Percentiles rank a stretch among this genome's conserved stretches.
phyloP scores from a whole-genome alignment of 2,329 filamentous ascomycete species.

The Epichloe sibirici region DNA sequence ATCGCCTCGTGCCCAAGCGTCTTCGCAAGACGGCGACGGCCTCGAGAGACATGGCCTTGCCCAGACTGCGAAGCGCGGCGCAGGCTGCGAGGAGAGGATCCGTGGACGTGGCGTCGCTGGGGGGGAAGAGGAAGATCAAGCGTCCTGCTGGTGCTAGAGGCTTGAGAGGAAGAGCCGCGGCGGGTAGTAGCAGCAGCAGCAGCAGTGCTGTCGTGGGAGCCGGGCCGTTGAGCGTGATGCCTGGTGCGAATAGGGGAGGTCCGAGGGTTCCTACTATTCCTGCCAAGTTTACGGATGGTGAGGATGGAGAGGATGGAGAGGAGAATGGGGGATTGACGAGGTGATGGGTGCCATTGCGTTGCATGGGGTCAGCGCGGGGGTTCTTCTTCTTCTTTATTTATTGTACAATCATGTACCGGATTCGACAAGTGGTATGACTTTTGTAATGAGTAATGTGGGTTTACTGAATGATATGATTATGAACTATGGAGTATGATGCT shows the following conservation, averaged over 20 bases:
- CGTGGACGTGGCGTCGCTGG: neutral
- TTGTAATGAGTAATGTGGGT: too few species aligned
- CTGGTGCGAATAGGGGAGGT: constrained; percentile 34
- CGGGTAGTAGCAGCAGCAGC: neutral
- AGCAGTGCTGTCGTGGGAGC: constrained; percentile 2
- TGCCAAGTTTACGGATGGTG: constrained; percentile 25
- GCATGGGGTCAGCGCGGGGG: neutral
- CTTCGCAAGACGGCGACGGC: constrained; percentile 39
- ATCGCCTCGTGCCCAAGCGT: constrained; percentile 24
- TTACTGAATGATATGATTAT: too few species aligned
- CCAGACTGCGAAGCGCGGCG: constrained; percentile 18
- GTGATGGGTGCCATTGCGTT: constrained; percentile 3
- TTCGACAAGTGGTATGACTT: too few species aligned
- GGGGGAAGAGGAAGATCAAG: constrained; percentile 5
- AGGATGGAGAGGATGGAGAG: constrained; percentile 23
- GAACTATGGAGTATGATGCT: too few species aligned
- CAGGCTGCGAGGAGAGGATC: neutral
- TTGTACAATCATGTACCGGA: too few species aligned
- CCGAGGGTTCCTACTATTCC: constrained; percentile 33
- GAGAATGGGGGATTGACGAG: constrained; percentile 15
- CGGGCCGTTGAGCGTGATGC: constrained; percentile 26
- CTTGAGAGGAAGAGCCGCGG: neutral
- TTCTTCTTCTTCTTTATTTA: neutral
- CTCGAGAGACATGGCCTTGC: constrained; percentile 28
- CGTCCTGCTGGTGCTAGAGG: constrained; percentile 3